phyloP scores from a whole-genome alignment of 768 basidiomycete species.

The Amanita subjunquillea region DNA sequence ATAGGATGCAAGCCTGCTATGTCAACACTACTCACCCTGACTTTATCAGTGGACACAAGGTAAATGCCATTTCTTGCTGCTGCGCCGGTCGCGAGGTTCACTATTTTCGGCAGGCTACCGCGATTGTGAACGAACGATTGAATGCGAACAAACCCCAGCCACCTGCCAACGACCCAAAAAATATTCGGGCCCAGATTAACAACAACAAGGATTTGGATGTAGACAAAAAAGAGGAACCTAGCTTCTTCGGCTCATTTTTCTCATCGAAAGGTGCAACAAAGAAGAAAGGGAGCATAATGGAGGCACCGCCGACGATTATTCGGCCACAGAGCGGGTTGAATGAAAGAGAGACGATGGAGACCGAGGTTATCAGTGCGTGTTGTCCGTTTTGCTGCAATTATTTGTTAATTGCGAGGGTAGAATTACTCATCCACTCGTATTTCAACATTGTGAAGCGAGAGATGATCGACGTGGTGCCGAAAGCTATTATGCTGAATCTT shows the following conservation, averaged over 20 bases:
- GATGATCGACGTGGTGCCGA: conserved; percentile 99
- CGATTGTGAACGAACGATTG: conserved; percentile 75
- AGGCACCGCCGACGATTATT: conserved; percentile 77
- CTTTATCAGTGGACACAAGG: conserved; percentile 94
- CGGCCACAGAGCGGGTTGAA: conserved; percentile 84
- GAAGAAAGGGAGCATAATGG: conserved; percentile 47
- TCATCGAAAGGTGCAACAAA: conserved; percentile 47
- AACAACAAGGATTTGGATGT: conserved; percentile 94
- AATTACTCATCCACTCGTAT: conserved; percentile 92
- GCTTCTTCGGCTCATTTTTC: conserved; percentile 97
- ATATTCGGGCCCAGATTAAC: conserved; percentile 56
- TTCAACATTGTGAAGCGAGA: conserved; percentile 98
- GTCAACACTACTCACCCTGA: conserved; percentile 99
- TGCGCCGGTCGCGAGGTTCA: neutral
- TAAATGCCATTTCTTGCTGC: neutral
- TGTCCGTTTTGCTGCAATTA: neutral
- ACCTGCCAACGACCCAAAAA: conserved; percentile 55
- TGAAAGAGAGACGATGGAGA: conserved; percentile 96
- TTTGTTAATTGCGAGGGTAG: conserved; percentile 24
- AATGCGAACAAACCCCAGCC: conserved; percentile 70
- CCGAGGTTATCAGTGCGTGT: conserved; percentile 94
- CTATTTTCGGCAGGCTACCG: conserved; percentile 55
- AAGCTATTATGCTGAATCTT: conserved; percentile 85
- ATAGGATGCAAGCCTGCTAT: conserved; percentile 96
- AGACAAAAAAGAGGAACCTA: conserved; percentile 84